Evolutionary conservation across 2,329 filamentous ascomycete species (phyloP).

Genomic region (Alternaria triticina): DNA sequence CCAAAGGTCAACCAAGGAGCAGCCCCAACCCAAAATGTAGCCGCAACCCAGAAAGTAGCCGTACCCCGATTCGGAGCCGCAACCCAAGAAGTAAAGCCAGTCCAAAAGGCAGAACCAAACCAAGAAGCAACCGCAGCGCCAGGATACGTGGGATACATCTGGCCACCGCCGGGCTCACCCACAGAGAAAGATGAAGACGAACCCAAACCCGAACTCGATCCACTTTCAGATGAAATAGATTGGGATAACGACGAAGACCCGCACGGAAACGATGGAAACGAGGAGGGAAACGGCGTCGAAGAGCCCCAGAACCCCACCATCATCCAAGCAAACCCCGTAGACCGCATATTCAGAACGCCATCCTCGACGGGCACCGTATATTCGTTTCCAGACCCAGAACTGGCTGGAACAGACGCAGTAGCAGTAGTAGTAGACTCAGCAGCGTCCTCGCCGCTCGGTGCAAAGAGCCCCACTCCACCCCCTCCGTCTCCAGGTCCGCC

Average conservation of each 20-base stretch:
- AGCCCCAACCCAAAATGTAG: neutral
- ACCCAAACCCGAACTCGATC: neutral
- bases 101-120: neutral
- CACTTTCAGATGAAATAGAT: neutral
- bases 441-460: neutral
- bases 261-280: neutral
- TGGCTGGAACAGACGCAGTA: no score
- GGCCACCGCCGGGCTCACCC: neutral
- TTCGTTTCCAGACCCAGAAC: no score
- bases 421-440: no score
- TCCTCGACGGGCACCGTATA: neutral
- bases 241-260: neutral
- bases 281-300: neutral
- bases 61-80: no score
- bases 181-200: neutral
- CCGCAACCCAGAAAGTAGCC: no score
- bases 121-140: neutral
- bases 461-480: neutral
- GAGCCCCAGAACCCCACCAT: neutral
- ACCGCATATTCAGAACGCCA: neutral
- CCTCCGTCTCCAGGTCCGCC: neutral
- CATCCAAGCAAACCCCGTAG: neutral
- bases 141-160: neutral
- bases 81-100: neutral
- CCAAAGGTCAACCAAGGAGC: neutral